Percentiles rank a stretch among this genome's conserved stretches.
phyloP scores from a whole-genome alignment of 2,329 filamentous ascomycete genomes.

The Tolypocladium sp. region DNA sequence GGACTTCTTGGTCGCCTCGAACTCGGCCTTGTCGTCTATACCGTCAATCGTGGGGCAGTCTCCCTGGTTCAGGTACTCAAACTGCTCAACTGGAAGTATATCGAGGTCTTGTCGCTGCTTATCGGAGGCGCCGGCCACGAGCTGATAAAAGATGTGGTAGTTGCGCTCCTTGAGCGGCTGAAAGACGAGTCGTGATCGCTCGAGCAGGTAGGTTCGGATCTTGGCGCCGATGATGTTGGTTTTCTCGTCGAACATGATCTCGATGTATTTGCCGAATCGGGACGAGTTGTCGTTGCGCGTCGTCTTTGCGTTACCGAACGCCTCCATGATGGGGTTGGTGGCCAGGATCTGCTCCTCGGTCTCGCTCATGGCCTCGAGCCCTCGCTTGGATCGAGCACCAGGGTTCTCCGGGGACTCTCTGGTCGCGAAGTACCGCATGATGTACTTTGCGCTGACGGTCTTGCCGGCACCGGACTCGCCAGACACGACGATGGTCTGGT shows the following conservation, averaged over 20 bases:
- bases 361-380: slow-evolving; percentile 80
- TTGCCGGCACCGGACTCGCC: slow-evolving; percentile 98
- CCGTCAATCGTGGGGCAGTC: slow-evolving; percentile 85
- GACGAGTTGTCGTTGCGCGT: slow-evolving; percentile 99
- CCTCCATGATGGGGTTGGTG: slow-evolving; percentile 99
- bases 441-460: slow-evolving; percentile 98
- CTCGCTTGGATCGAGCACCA: slow-evolving; percentile 64
- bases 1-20: slow-evolving; percentile 78
- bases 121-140: slow-evolving; percentile 85
- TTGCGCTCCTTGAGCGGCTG: slow-evolving; percentile 96
- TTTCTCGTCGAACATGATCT: slow-evolving; percentile 95
- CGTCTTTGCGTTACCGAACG: slow-evolving; percentile 99
- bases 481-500: slow-evolving; percentile 98
- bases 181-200: slow-evolving; percentile 92
- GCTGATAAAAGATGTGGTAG: slow-evolving; percentile 98
- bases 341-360: slow-evolving; percentile 97
- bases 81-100: slow-evolving; percentile 77
- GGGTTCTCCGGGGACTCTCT: slow-evolving; percentile 88
- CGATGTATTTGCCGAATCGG: slow-evolving; percentile 98
- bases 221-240: slow-evolving; percentile 97
- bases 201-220: slow-evolving; percentile 90
- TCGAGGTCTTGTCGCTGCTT: slow-evolving; percentile 71
- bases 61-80: slow-evolving; percentile 93
- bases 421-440: slow-evolving; percentile 99
- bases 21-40: slow-evolving; percentile 92